A percentile compares a stretch with the other conserved stretches of the same genome.
Conservation (phyloP, 352 stramenopile species). For the Pythium sp. region DNA sequence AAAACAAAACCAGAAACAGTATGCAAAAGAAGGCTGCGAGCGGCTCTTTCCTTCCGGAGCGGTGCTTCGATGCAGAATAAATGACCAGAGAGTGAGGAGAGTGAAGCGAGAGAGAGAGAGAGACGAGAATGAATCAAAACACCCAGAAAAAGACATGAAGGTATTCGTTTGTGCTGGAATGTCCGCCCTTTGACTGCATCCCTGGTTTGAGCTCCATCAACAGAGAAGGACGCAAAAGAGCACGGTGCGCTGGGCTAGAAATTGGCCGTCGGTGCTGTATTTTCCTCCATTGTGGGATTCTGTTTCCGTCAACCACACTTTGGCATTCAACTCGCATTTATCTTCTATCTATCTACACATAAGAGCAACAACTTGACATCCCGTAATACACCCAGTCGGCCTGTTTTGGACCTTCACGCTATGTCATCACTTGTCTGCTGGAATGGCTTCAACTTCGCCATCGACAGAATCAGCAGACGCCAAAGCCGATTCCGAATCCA, state of each 20-base stretch:
- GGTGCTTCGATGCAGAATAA: background rate
- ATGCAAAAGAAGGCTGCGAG: background rate
- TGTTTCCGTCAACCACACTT: background rate
- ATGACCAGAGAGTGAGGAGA: background rate
- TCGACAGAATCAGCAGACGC: background rate
- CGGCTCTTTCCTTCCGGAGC: background rate
- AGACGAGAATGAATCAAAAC: background rate
- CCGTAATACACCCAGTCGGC: background rate
- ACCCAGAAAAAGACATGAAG: background rate
- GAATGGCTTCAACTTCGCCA: background rate
- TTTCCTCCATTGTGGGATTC: background rate
- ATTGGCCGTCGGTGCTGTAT: background rate
- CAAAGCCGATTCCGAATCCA: background rate
- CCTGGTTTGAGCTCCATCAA: too few species aligned
- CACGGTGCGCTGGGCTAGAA: background rate
- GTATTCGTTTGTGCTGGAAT: background rate
- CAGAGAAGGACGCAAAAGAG: background rate
- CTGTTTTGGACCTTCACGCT: background rate
- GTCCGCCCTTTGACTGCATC: too few species aligned
- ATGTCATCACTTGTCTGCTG: background rate
- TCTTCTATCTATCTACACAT: constrained; percentile 3
- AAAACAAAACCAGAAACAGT: background rate
- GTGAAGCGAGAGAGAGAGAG: constrained; percentile 2
- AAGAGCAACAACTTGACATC: background rate
- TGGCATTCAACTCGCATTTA: background rate